These are phyloP conservation scores for Paecilomyces sp. DNA, from an alignment of 2,329 filamentous ascomycete genomes.

Conservation along the genomic window DNA sequence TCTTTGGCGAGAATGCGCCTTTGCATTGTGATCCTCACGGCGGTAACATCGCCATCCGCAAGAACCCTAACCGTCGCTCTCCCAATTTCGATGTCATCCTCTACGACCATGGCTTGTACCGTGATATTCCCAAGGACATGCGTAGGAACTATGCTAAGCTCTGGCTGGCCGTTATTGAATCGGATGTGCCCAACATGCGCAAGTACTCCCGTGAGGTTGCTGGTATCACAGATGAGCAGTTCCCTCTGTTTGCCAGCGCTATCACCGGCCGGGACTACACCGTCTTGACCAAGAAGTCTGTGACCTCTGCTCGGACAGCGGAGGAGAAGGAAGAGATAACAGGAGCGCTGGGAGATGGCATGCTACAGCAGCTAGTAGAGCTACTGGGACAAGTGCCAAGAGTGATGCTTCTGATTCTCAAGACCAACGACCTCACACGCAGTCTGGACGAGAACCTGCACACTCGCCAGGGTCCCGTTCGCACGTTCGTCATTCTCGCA, in stretches of 20 bases:
- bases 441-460: conserved; percentile 77
- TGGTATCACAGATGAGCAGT: conserved; percentile 79
- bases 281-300: conserved; percentile 58
- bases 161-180: conserved; percentile 92
- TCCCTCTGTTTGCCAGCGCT: conserved; percentile 89
- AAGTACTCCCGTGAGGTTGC: conserved; percentile 84
- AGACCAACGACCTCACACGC: conserved; percentile 94
- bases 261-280: conserved; percentile 91
- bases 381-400: conserved; percentile 82
- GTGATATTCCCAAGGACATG: conserved; percentile 73
- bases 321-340: conserved; percentile 85
- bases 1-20: conserved; percentile 81
- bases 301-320: conserved; percentile 52
- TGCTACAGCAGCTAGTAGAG: conserved; percentile 81
- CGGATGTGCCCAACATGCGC: conserved; percentile 78
- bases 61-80: conserved; percentile 55
- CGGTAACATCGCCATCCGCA: conserved; percentile 87
- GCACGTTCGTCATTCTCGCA: conserved; percentile 59
- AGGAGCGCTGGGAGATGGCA: conserved; percentile 73
- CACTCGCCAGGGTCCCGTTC: conserved; percentile 50
- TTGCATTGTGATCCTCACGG: conserved; percentile 96
- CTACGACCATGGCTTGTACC: conserved; percentile 95
- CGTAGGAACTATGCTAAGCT: conserved; percentile 89
- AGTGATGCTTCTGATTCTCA: conserved; percentile 89
- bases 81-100: conserved; percentile 92